These are phyloP conservation scores for Aspergillus sergii DNA, from an alignment of 2,329 filamentous ascomycete genomes.

Conservation along the genomic window DNA sequence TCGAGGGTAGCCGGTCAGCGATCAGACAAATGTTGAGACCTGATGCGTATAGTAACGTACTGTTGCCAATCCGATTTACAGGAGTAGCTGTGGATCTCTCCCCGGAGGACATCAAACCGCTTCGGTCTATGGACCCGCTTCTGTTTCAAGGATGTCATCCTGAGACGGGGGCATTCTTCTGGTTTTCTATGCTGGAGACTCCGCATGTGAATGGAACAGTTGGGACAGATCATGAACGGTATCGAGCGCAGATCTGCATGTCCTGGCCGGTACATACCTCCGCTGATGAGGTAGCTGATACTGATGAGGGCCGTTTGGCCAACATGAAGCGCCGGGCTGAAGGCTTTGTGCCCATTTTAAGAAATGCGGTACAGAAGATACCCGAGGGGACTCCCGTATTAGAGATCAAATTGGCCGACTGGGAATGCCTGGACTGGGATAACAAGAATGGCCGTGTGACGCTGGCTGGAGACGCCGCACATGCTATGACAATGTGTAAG, in stretches of 20 bases:
- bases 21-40: constrained; percentile 27
- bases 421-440: constrained; percentile 34
- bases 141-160: constrained; percentile 32
- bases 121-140: constrained; percentile 56
- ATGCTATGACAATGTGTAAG: constrained; percentile 39
- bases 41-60: constrained; percentile 22
- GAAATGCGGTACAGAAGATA: constrained; percentile 25
- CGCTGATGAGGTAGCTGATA: constrained; percentile 37
- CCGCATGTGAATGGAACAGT: constrained; percentile 41
- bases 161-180: constrained; percentile 24
- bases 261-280: constrained; percentile 48
- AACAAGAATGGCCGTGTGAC: constrained; percentile 32
- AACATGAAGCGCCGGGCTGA: constrained; percentile 43
- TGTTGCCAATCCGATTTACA: constrained; percentile 25
- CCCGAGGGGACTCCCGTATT: constrained; percentile 29
- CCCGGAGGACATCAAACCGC: constrained; percentile 57
- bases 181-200: constrained; percentile 46
- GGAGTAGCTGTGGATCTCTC: constrained; percentile 43
- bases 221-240: constrained; percentile 36
- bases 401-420: constrained; percentile 33
- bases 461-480: constrained; percentile 35
- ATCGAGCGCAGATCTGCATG: constrained; percentile 50
- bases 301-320: constrained; percentile 35
- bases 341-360: constrained; percentile 28
- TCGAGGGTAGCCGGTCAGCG: constrained; percentile 26